Base-by-base conservation (phyloP, 306 rosid genomes). In the Acacia crassicarpa region DNA sequence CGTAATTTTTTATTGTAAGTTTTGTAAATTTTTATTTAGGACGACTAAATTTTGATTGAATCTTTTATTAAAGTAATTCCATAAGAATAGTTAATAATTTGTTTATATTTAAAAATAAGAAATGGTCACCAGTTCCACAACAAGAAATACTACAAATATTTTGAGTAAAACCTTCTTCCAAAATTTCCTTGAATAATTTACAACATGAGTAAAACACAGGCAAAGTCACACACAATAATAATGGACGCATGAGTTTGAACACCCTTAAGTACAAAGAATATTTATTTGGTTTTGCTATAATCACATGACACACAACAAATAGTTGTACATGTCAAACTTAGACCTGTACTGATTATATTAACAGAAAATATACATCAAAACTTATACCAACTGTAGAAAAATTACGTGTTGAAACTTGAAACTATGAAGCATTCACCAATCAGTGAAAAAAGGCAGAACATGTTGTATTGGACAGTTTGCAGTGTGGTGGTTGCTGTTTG, bases 111-210 rank as follows among this genome's bases (percentile, higher is more conserved):
- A 51, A 51, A 8, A 51, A 17, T 51, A 17, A 51, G 58, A 51
- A 51, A 51, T 20, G 4, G 17, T 6, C n/a, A 49, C 56, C 56
- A 49, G 56, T 49, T 16, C 56, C 56, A 49, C 56, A 49, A 49
- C 20, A 49, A 49, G 8, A 53, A 53, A 53, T 53, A 6, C 59
- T 7, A 53, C 2, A 19, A 53, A 53, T 19, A 16, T 17, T 51
- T 1, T 17, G 59, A 53, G 22, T 58, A 15, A 58, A 58, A 10
- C 6, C 5, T 22, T 22, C 33, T 22, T 89, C 89, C 92, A 51
- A 16, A 67, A n/a, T 35, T 23, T 59, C 33, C 15, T 23, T 23
- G 16, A 23, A 23, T 22, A 4, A 23, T 11, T 23, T 23, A 59
- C 33, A 59, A n/a, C n/a, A n/a, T n/a, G n/a, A n/a, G n/a, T n/a